Evolutionary conservation across 208 protist genomes (phyloP), one percentile per base, ranked within the genome.

Genomic region (Leishmania lainsoni): DNA sequence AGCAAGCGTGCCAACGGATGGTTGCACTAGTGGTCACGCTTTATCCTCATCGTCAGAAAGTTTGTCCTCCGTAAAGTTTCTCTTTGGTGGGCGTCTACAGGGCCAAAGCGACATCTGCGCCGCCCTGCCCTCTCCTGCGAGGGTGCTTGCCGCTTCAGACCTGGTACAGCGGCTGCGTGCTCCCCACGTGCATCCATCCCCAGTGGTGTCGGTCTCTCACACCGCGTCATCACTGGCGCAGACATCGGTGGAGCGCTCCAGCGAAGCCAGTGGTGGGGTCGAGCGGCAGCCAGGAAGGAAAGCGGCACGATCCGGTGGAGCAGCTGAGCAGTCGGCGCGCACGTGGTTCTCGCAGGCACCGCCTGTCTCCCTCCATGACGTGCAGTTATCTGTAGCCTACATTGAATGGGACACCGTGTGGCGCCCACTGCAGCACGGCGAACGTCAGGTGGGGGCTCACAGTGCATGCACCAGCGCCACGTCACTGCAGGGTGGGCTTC

Each of bases 111-210:
- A 48, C 48, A n/a, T 5, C 6, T 39, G 51, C 4, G 45, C 5
- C 61, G 16, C 32, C 42, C 10, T 80, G 52, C 81, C 81, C 14
- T 80, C 59, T 6, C 52, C 59, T 52, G 69, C 72, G 59, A 51
- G 12, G 8, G 77, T 81, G 51, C 56, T 85, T 32, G 82, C 82
- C 10, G 82, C 79, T 26, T 81, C 82, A 16, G 82, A 85, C 20
- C 42, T 85, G 14, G 29, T 85, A 3, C 45, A 65, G 29, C 82
- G 82, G 2, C 65, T 85, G n/a, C 78, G 82, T 39, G 29, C 51
- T 20, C 77, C 82, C 9, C 82, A 85, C 59, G 35, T 61, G 29
- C 77, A 85, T 69, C 42, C 75, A 35, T 22, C 26, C 4, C 22
- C 29, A 22, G 22, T 29, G 2, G 22, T 52, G 56, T 22, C 17